Conservation (phyloP, 1,284 basidiomycete species). For the Heterobasidion annosum region DNA sequence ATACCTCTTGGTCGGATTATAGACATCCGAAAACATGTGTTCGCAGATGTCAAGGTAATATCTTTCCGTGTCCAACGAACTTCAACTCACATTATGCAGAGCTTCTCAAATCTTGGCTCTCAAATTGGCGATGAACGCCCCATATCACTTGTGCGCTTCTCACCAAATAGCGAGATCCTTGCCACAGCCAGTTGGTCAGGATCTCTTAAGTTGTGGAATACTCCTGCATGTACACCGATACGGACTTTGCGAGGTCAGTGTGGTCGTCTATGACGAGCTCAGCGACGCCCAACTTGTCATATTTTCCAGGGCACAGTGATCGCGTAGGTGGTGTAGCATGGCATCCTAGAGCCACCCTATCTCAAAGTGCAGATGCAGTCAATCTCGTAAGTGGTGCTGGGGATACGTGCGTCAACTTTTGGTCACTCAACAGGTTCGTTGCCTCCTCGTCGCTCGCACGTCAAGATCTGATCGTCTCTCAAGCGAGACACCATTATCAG, state of each 20-base stretch:
- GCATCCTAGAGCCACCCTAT: slow-evolving; percentile 92
- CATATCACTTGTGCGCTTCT: slow-evolving; percentile 89
- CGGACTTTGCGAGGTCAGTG: slow-evolving; percentile 59
- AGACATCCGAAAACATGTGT: slow-evolving; percentile 85
- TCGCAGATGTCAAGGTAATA: slow-evolving; percentile 80
- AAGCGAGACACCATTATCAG: slow-evolving; percentile 74
- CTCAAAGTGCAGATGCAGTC: slow-evolving; percentile 56
- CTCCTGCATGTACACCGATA: slow-evolving; percentile 80
- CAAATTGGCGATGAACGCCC: slow-evolving; percentile 97
- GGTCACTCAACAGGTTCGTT: slow-evolving; percentile 76
- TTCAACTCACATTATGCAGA: slow-evolving; percentile 31
- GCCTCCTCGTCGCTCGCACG: not conserved
- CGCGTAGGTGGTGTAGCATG: slow-evolving; percentile 94
- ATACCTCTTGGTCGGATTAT: slow-evolving; percentile 89
- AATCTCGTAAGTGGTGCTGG: slow-evolving; percentile 91
- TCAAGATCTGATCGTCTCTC: not conserved
- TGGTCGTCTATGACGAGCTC: not conserved
- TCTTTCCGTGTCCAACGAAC: not conserved
- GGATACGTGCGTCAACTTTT: slow-evolving; percentile 80
- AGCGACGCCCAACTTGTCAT: not conserved
- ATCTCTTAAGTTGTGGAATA: slow-evolving; percentile 89
- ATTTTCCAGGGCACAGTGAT: slow-evolving; percentile 69
- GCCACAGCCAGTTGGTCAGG: slow-evolving; percentile 97
- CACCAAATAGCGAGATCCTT: slow-evolving; percentile 82
- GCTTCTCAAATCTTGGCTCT: slow-evolving; percentile 87